Conservation (phyloP, 345 rosid species). For the Erucastrum elatum region DNA sequence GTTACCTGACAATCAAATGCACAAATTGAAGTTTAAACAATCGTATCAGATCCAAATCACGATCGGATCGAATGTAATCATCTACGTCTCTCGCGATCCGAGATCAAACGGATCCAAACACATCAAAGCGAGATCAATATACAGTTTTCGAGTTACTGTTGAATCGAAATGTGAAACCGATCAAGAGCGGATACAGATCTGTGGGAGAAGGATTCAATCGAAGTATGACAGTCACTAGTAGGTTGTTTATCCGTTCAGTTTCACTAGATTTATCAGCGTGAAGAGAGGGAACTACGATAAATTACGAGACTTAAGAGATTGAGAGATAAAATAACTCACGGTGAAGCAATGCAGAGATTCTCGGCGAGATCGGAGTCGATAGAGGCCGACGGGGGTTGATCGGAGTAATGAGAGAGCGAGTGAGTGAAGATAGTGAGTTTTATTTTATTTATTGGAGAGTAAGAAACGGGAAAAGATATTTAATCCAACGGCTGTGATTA, state of each 20-base stretch:
- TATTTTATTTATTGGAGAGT: conserved; percentile 18
- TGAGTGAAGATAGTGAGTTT: conserved; percentile 16
- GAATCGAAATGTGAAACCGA: background rate
- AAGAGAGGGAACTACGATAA: background rate
- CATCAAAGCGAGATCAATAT: background rate
- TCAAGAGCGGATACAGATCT: background rate
- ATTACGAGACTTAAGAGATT: background rate
- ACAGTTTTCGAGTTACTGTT: background rate
- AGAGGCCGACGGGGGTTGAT: conserved; percentile 12
- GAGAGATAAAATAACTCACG: conserved; percentile 12
- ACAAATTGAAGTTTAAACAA: conserved; percentile 1
- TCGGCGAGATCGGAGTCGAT: background rate
- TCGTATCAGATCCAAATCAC: conserved; percentile 6
- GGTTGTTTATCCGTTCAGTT: background rate
- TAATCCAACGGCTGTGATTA: conserved; percentile 34
- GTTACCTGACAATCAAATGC: background rate
- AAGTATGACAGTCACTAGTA: conserved; percentile 6
- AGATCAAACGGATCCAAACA: conserved; percentile 24
- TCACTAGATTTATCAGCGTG: background rate
- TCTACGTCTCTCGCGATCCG: background rate
- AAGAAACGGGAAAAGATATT: conserved; percentile 7
- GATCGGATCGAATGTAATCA: background rate
- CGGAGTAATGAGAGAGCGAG: conserved; percentile 16
- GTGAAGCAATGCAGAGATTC: background rate
- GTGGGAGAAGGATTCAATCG: conserved; percentile 11